Base-by-base conservation (phyloP, 192 early-diverging fungal genomes). In the Rhizophagus sp. region DNA sequence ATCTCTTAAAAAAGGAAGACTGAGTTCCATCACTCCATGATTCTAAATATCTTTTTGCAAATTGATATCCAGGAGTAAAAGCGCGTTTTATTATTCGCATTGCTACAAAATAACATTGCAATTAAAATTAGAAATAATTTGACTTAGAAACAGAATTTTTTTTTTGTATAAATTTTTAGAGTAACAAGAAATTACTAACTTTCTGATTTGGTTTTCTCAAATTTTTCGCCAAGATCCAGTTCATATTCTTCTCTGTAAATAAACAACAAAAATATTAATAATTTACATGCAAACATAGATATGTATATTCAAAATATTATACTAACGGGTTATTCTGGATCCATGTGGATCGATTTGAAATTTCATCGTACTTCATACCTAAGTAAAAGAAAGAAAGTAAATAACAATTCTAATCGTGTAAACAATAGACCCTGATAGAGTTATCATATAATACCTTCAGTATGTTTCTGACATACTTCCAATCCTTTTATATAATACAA, bases 21-120 rank as follows among this genome's bases (percentile, higher is more conserved):
- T 87, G 86, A 12, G 84, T 82, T 25, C 86, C 86, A 52, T 85
- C 85, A 27, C 73, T 79, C 84, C 84, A 87, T 12, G 84, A 85
- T 25, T 82, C 74, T 30, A 82, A 76, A 22, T 85, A 87, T 25
- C 84, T 62, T 22, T 79, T 64, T 15, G 71, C 79, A 19, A 87
- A 65, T 41, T 76, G 61, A 39, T 82, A 80, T 8, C 83, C 27
- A 15, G 84, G 86, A 0, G 79, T 79, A 61, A 85, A 87, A 36
- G 82, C 82, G 47, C 76, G 79, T 62, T 62, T 61, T 12, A 85
- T 71, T 7, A 81, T 36, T 17, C 77, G 78, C 15, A 44, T 75
- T 44, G 76, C 84, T 85, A 62, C 25, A 49, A 19, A 30, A 69
- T 47, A 64, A 64, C 15, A 57, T 24, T 22, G 19, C 11, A 68